A percentile compares a stretch with the other conserved stretches of the same genome.
These are phyloP conservation scores for Pichia thaimueangensis DNA, from an alignment of 805 yeast species.

Conservation along the genomic window DNA sequence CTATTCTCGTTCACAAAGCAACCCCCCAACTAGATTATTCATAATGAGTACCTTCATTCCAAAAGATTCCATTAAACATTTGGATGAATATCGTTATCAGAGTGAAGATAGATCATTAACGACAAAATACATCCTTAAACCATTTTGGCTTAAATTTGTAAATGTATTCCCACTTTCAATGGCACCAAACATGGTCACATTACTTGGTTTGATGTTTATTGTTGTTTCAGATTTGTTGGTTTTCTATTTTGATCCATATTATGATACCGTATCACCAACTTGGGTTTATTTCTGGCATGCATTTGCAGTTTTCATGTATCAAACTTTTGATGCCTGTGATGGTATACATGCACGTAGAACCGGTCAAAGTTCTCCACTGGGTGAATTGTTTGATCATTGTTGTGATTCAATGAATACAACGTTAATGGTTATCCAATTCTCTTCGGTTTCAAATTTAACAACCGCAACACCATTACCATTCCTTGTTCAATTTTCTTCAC, in stretches of 20 bases:
- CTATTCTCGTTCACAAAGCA: no score
- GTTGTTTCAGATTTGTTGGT: constrained; percentile 57
- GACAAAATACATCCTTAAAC: constrained; percentile 70
- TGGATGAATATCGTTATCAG: constrained; percentile 37
- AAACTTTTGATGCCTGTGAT: constrained; percentile 94
- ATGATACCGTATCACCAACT: constrained; percentile 53
- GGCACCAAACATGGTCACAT: constrained; percentile 91
- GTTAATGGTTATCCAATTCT: constrained; percentile 65
- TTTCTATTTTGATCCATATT: constrained; percentile 65
- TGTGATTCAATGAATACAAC: constrained; percentile 64
- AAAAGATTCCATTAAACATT: constrained; percentile 7
- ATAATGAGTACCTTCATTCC: constrained; percentile 15
- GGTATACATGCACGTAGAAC: constrained; percentile 94
- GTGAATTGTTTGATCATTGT: constrained; percentile 92
- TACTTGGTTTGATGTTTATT: constrained; percentile 71
- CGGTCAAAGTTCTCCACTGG: constrained; percentile 91
- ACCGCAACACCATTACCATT: constrained; percentile 62
- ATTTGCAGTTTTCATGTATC: constrained; percentile 79
- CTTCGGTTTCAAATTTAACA: constrained; percentile 60
- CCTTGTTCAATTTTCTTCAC: constrained; percentile 63
- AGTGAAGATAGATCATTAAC: constrained; percentile 77
- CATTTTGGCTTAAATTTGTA: constrained; percentile 75
- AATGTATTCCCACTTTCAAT: constrained; percentile 72
- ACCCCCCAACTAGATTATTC: background rate
- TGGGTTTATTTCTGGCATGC: constrained; percentile 80